Evolutionary conservation across 108 stramenopile genomes (phyloP).

Genomic region (Thalassiosira profunda): DNA sequence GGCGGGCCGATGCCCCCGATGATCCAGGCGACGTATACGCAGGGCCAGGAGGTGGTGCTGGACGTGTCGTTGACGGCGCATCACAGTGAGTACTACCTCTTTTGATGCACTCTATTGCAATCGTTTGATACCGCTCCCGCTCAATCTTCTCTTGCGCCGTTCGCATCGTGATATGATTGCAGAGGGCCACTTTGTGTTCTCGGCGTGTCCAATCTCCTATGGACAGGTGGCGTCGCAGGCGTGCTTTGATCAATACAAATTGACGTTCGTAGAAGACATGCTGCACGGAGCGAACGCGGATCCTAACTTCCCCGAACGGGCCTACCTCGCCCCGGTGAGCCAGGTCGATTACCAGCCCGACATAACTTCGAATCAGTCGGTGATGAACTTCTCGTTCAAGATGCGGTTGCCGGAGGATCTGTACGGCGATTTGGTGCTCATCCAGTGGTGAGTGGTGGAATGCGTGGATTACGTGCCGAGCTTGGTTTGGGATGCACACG

Average conservation of each 20-base stretch:
- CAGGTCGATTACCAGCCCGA: constrained; percentile 25
- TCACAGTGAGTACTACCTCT: no score
- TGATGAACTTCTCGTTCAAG: constrained; percentile 44
- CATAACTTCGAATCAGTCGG: constrained; percentile 7
- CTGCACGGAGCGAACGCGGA: constrained; percentile 50
- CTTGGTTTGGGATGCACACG: neutral
- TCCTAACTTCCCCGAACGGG: constrained; percentile 55
- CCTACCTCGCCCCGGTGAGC: constrained; percentile 56
- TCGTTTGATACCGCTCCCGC: no score
- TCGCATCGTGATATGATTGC: no score
- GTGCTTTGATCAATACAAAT: constrained; percentile 58
- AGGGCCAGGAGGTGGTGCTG: constrained; percentile 50
- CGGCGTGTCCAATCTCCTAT: constrained; percentile 48
- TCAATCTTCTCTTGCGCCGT: no score
- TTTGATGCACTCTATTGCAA: no score
- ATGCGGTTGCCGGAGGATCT: constrained; percentile 58
- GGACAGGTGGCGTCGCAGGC: constrained; percentile 55
- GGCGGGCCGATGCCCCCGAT: constrained; percentile 47
- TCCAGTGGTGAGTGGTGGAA: constrained; percentile 67
- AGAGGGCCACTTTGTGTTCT: constrained; percentile 65
- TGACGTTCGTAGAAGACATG: constrained; percentile 64
- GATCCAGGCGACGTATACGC: constrained; percentile 42
- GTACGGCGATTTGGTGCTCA: constrained; percentile 65
- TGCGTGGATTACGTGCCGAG: no score
- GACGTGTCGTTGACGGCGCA: constrained; percentile 60